Base-by-base conservation (phyloP, 1,139 yeast species). In the Yamadazyma spencermartinsiae region DNA sequence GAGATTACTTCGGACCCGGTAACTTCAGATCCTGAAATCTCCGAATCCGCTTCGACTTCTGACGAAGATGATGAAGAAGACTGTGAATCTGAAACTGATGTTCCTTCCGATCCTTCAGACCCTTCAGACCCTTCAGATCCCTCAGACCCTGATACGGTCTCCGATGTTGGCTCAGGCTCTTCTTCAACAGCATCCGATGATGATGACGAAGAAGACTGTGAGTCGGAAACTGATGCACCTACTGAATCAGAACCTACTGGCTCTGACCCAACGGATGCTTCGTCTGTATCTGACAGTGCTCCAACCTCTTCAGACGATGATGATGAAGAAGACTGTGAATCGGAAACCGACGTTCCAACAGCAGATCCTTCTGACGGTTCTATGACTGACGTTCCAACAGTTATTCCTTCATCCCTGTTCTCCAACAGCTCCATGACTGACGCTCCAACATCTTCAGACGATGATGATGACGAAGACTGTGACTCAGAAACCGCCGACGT, bases 161-260 rank as follows among this genome's bases (percentile, higher is more conserved):
- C n/a, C 12, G 26, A 11, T 23, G 26, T 7, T 9, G 21, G 9
- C 21, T 19, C 21, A 7, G 6, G 8, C 8, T 6, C 26, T 23
- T 23, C 26, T 7, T 6, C 26, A 10, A 7, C 32, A 17, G 3
- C 42, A 11, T 30, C 38, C 19, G 30, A 35, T n/a, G 40, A 39
- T 27, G 48, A 38, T 30, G 46, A 40, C 33, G 51, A 45, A 10
- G 51, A 46, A 16, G 48, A 47, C 30, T 39, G 44, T 36, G 45
- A 43, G 10, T 20, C 23, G 5, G 26, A 23, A 23, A 8, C 26
- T 23, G 26, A 23, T 11, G 26, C n/a, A 7, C 21, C 21, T 7
- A 19, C 8, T 19, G 21, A 19, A 8, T 26, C 29, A 12, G 29
- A n/a, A 32, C 4, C 29, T 32, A 34, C 23, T 28, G 19, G 20